phyloP scores from a whole-genome alignment of 2,329 filamentous ascomycete genomes.

The Fusarium falciforme region DNA sequence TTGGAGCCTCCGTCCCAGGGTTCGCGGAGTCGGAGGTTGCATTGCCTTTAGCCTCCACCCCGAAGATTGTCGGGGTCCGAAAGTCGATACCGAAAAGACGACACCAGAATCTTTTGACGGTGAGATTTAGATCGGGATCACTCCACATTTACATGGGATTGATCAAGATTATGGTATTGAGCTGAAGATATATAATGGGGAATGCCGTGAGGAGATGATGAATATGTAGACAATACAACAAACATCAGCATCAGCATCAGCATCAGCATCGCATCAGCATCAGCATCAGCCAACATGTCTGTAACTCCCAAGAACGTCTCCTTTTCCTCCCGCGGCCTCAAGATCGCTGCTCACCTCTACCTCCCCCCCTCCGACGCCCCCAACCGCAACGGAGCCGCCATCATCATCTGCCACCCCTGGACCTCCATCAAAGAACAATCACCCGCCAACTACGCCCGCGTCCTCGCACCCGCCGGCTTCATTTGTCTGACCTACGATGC shows the following conservation, averaged over 20 bases:
- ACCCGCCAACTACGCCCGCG: constrained; percentile 6
- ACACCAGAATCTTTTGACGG: background rate
- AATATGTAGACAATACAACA: background rate
- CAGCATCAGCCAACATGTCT: background rate
- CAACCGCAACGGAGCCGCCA: background rate
- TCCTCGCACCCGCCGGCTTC: constrained; percentile 2
- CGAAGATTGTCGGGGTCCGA: background rate
- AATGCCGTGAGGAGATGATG: background rate
- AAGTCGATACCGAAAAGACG: background rate
- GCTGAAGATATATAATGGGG: background rate
- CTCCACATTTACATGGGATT: background rate
- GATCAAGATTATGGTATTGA: background rate
- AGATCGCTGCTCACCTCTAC: background rate
- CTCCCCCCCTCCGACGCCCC: background rate
- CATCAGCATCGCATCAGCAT: background rate
- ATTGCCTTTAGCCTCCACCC: background rate
- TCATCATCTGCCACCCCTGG: constrained; percentile 10
- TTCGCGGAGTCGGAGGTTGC: background rate
- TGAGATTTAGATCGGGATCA: background rate
- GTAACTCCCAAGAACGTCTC: background rate
- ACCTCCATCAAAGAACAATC: constrained; percentile 13
- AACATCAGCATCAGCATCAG: background rate
- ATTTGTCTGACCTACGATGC: constrained; percentile 11
- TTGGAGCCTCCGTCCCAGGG: background rate
- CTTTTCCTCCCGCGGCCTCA: background rate